These are phyloP conservation scores for Polygonum maritimum DNA, from an alignment of 148 eudicot species.

Conservation along the genomic window DNA sequence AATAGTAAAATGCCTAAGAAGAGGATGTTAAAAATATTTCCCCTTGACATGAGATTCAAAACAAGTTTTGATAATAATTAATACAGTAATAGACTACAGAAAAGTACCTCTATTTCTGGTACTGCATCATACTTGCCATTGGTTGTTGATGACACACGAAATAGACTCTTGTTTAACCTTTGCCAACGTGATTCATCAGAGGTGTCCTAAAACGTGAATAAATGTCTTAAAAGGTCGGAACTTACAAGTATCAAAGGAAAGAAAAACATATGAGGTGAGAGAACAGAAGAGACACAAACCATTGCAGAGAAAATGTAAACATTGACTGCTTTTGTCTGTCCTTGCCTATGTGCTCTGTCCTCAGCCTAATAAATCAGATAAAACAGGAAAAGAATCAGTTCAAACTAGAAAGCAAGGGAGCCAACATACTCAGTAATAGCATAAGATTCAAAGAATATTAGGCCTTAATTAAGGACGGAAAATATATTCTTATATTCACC, in stretches of 20 bases:
- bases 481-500: conserved; percentile 24
- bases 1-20: not conserved
- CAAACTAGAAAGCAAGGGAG: not conserved
- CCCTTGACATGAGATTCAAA: not conserved
- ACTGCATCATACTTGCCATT: conserved; percentile 84
- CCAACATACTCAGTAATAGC: not conserved
- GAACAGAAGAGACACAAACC: conserved; percentile 29
- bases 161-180: conserved; percentile 62
- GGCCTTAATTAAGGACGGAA: not conserved
- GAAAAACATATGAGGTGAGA: not conserved
- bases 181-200: conserved; percentile 78
- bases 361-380: conserved; percentile 50
- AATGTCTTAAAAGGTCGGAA: conserved; percentile 8
- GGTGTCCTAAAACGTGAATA: conserved; percentile 50
- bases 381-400: not conserved
- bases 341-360: conserved; percentile 91
- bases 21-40: not conserved
- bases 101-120: conserved; percentile 55
- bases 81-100: not conserved
- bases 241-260: not conserved
- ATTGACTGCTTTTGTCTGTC: conserved; percentile 86
- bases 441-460: not conserved
- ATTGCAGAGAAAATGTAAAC: conserved; percentile 88
- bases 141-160: conserved; percentile 68
- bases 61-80: not conserved